These are phyloP conservation scores for Mitragyna speciosa DNA, from an alignment of 257 asterid species.

Conservation along the genomic window DNA sequence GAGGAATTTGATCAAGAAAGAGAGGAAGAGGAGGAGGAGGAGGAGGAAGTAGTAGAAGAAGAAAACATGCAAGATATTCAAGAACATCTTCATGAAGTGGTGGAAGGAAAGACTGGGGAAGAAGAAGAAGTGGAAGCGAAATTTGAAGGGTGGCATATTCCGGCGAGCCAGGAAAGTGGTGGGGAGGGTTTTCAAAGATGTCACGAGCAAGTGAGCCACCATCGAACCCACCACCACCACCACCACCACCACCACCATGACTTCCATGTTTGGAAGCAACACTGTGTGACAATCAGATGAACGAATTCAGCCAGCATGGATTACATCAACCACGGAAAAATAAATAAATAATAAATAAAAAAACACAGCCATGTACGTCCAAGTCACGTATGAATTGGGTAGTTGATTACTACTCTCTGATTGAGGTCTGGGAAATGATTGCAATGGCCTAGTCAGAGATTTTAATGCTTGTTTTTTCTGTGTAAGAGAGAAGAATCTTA, in stretches of 20 bases:
- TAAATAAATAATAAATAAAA: neutral
- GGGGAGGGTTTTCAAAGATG: conserved; percentile 28
- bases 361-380: neutral
- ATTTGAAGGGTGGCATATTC: conserved; percentile 19
- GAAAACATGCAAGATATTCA: conserved; percentile 1
- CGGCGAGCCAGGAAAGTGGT: conserved; percentile 14
- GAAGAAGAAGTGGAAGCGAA: conserved; percentile 10
- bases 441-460: neutral
- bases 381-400: neutral
- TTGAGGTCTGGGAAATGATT: conserved; percentile 4
- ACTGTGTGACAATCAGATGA: conserved; percentile 28
- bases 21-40: neutral
- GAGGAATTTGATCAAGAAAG: neutral
- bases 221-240: conserved; percentile 13
- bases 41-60: conserved; percentile 1
- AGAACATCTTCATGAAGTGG: neutral
- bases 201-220: conserved; percentile 15
- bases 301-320: neutral
- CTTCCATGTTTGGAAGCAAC: conserved; percentile 31
- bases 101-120: neutral
- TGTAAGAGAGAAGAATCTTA: neutral
- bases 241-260: conserved; percentile 16
- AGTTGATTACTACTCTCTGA: neutral
- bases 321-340: neutral
- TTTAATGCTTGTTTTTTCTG: neutral